A percentile compares a stretch with the other conserved stretches of the same genome.
These are phyloP conservation scores for Salix caprea DNA, from an alignment of 345 rosid species.

Conservation along the genomic window DNA sequence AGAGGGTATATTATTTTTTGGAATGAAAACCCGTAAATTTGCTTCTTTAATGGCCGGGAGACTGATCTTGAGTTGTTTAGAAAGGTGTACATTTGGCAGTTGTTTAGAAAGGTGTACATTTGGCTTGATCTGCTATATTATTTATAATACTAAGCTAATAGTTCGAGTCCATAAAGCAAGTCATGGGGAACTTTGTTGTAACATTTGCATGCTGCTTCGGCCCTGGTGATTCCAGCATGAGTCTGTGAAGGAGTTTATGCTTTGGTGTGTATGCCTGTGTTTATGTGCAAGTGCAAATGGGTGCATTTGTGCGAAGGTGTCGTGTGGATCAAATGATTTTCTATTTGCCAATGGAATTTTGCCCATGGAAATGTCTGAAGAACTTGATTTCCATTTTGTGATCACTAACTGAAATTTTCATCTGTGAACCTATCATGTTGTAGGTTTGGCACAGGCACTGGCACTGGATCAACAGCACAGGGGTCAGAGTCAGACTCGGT, in stretches of 20 bases:
- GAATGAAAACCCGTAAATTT: too few species aligned
- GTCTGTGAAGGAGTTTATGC: not conserved
- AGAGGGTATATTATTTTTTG: not conserved
- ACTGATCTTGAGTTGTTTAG: not conserved
- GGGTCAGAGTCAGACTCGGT: constrained; percentile 30
- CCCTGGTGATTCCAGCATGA: not conserved
- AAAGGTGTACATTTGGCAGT: too few species aligned
- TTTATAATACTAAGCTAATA: too few species aligned
- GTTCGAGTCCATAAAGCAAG: too few species aligned
- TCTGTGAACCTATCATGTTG: not conserved
- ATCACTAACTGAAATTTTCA: not conserved
- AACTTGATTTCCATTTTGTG: not conserved
- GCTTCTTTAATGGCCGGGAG: too few species aligned
- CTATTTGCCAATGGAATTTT: too few species aligned
- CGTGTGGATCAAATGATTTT: too few species aligned
- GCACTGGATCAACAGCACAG: constrained; percentile 8
- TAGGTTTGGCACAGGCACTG: constrained; percentile 67
- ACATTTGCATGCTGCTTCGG: too few species aligned
- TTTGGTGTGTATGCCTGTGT: not conserved
- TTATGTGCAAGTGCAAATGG: too few species aligned
- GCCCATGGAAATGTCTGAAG: not conserved
- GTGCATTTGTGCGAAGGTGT: too few species aligned
- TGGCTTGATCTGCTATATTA: too few species aligned
- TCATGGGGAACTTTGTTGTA: not conserved
- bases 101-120: too few species aligned